Percentiles rank a stretch among this genome's conserved stretches.
Evolutionary conservation across 345 rosid species (phyloP).

Genomic region (Ceriops tagal): DNA sequence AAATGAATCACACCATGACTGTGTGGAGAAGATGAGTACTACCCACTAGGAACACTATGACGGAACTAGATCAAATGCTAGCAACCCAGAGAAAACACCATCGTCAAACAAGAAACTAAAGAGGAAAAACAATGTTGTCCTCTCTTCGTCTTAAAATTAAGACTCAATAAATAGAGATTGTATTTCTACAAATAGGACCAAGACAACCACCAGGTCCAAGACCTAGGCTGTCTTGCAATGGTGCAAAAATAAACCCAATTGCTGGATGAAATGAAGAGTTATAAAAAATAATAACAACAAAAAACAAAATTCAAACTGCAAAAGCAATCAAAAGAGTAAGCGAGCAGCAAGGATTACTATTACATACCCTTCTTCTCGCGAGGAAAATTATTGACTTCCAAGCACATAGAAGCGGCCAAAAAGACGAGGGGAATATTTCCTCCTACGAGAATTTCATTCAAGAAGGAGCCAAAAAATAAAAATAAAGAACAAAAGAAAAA

Average conservation of each 20-base stretch:
- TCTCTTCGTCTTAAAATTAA: background rate
- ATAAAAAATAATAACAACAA: background rate
- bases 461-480: too few species aligned
- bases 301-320: background rate
- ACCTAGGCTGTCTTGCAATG: too few species aligned
- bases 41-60: background rate
- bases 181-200: too few species aligned
- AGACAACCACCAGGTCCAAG: too few species aligned
- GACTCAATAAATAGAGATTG: background rate
- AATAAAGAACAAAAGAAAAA: background rate
- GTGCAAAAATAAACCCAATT: background rate
- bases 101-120: background rate
- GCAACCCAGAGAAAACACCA: background rate
- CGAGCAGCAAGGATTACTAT: background rate
- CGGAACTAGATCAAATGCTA: background rate
- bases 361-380: conserved; percentile 62
- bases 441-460: conserved; percentile 38
- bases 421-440: conserved; percentile 84
- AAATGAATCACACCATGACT: background rate
- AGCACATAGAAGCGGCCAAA: conserved; percentile 87
- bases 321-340: too few species aligned
- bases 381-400: conserved; percentile 74
- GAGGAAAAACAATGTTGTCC: background rate
- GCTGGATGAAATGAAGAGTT: background rate
- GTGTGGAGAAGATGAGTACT: background rate